Conservation (phyloP, 257 asterid species). For the Lithospermum erythrorhizon region DNA sequence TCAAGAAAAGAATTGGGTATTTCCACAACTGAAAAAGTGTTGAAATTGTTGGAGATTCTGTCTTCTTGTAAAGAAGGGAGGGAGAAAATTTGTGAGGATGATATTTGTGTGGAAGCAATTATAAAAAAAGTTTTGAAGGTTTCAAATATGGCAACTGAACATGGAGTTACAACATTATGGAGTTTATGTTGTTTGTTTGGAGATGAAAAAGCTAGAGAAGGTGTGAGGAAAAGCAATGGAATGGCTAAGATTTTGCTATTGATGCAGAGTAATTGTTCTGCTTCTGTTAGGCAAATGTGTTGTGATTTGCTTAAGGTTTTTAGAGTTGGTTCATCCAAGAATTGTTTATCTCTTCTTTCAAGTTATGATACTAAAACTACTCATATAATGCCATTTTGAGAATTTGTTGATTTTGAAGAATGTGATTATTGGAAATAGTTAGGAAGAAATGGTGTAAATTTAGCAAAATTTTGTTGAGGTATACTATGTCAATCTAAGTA, state of each 20-base stretch:
- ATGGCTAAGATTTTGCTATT: slow-evolving; percentile 57
- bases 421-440: not conserved
- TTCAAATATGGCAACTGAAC: slow-evolving; percentile 58
- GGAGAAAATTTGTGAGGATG: slow-evolving; percentile 33
- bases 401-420: not conserved
- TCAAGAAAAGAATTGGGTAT: slow-evolving; percentile 34
- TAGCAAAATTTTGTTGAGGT: slow-evolving; percentile 15
- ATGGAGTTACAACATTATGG: slow-evolving; percentile 67
- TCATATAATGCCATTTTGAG: slow-evolving; percentile 85
- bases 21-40: slow-evolving; percentile 30
- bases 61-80: slow-evolving; percentile 65
- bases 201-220: slow-evolving; percentile 49
- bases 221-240: slow-evolving; percentile 45
- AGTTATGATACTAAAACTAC: slow-evolving; percentile 67
- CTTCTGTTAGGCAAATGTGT: slow-evolving; percentile 66
- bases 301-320: slow-evolving; percentile 58
- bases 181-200: slow-evolving; percentile 57
- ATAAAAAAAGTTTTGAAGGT: slow-evolving; percentile 58
- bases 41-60: slow-evolving; percentile 41
- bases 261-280: slow-evolving; percentile 65
- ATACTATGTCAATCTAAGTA: too few relatives aligned
- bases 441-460: not conserved
- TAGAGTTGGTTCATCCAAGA: slow-evolving; percentile 23
- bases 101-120: slow-evolving; percentile 33
- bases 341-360: slow-evolving; percentile 33